Base-by-base conservation (phyloP, 2,329 filamentous ascomycete genomes). In the Aureobasidium uvarum region DNA sequence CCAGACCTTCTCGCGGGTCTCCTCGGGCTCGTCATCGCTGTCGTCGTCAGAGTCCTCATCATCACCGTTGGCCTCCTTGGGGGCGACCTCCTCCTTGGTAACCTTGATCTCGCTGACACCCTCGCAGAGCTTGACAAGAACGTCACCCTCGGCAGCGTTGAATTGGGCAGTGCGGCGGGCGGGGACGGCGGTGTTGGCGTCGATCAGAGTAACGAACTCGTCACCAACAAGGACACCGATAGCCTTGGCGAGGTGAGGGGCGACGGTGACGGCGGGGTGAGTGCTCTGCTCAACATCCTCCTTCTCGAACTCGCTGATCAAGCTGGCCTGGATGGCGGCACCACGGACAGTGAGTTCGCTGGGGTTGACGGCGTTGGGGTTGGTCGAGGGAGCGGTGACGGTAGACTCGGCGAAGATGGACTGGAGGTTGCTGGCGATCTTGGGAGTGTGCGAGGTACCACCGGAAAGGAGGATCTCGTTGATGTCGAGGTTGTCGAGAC, bases 271-370 rank as follows among this genome's bases (percentile, higher is more conserved):
- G 75, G 92, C 91, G 62, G 95, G 89, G 82, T 99, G 94, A 55
- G 92, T 96, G 68, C 91, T 96, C 83, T 97, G 93, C 76, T 96
- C 91, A 71, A 99, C 96, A 75, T 98, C 94, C 70, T 92, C 88
- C 71, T 87, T 84, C 73, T 99, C 95, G 78, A 96, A 99, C 78
- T 96, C 94, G 78, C 93, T 88, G 77, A 99, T 92, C 69, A 99
- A 83, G 67, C 89, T 96, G 43, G 95, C 95, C 81, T 99, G 95
- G 72, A 99, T 92, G 38, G 95, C 94, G 67, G 95, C 95, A 74
- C 95, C 95, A 69, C 95, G 88, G 68, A 91, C 90, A 72, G 89
- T 83, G 65, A 97, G 85, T 81, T 98, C 94, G 3, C 92, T 95
- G 69, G 95, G 95, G 85, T 98, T 98, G 80, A 98, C 87, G 68